Evolutionary conservation across 345 rosid species (phyloP).

Genomic region (Sonneratia alba): DNA sequence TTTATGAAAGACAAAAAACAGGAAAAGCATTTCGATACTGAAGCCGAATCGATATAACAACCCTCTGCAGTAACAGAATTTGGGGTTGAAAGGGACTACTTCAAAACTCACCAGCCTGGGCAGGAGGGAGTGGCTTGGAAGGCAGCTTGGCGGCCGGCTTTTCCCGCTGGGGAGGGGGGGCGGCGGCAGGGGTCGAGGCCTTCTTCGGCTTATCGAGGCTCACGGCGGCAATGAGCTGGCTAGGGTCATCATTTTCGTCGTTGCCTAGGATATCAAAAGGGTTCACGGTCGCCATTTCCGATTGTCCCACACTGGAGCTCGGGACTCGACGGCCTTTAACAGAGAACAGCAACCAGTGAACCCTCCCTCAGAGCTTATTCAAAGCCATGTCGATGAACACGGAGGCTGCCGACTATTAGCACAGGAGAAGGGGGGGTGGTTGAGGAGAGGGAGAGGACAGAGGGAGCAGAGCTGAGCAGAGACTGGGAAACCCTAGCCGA

Average conservation of each 20-base stretch:
- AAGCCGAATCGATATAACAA: neutral
- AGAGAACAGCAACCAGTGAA: slow-evolving; percentile 15
- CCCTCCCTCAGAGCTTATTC: slow-evolving; percentile 15
- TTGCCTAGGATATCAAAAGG: slow-evolving; percentile 82
- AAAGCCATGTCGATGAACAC: slow-evolving; percentile 27
- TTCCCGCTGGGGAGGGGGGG: slow-evolving; percentile 19
- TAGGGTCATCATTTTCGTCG: slow-evolving; percentile 76
- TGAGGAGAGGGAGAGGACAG: neutral
- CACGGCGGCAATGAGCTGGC: slow-evolving; percentile 40
- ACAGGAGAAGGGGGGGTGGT: neutral
- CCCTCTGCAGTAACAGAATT: no score
- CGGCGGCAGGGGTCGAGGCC: slow-evolving; percentile 16
- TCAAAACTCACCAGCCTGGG: slow-evolving; percentile 63
- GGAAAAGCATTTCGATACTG: neutral
- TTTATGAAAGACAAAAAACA: neutral
- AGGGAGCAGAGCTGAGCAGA: neutral
- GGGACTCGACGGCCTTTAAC: neutral
- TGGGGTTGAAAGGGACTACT: neutral
- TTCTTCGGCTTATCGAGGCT: slow-evolving; percentile 58
- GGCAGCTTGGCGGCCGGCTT: slow-evolving; percentile 64
- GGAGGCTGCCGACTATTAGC: slow-evolving; percentile 1
- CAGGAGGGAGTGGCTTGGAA: slow-evolving; percentile 65
- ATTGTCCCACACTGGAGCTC: neutral
- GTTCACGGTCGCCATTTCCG: slow-evolving; percentile 72
- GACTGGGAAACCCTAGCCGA: slow-evolving; percentile 33